Base-by-base conservation (phyloP, 2,329 filamentous ascomycete genomes). In the Diplodia seriata region DNA sequence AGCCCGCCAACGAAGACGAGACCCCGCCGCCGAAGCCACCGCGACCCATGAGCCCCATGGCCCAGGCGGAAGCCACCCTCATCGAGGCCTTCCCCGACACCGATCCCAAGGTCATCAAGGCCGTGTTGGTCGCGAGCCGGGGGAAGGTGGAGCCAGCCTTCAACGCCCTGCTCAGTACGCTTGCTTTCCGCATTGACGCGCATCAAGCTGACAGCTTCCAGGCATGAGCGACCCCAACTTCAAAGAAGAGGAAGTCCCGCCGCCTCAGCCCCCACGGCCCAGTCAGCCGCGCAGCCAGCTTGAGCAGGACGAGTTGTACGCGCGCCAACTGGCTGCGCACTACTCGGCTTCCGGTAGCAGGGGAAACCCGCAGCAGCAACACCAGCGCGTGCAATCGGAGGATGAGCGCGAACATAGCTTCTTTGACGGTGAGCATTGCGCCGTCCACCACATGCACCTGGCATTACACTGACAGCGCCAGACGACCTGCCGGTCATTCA, bases 401-500 rank as follows among this genome's bases (percentile, higher is more conserved):
- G 74, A 79, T 20, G 80, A 83, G 15, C 89, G 87, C 57, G 93
- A 97, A 74, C 91, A 91, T 75, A 97, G 88, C 82, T 99, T 99
- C 79, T 88, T 98, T 73, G 95, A 99, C 74, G 87, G 85, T 88
- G 80, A 66, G 68, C 26, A 49, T 20, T 67, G 9, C 26, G n/a
- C 2, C 15, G 4, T 36, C 36, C 23, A 29, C 38, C 43, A 15
- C 23, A 26, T 43, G 31, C 59, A 14, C 18, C 20, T 23, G 29
- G 20, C 15, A 9, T 23, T 57, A 23, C 31, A 38, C 47, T 63
- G 47, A 63, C 47, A 47, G 7, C 29, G 23, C 43, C 71, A 89
- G 95, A 99, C 74, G 95, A 99, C 73, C 86, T 99, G 15, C 94
- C 95, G 1, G 89, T 94, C 61, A 97, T 99, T 76, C 90, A 90